phyloP scores from a whole-genome alignment of 305 asterid genomes.

The Euphrasia arctica region DNA sequence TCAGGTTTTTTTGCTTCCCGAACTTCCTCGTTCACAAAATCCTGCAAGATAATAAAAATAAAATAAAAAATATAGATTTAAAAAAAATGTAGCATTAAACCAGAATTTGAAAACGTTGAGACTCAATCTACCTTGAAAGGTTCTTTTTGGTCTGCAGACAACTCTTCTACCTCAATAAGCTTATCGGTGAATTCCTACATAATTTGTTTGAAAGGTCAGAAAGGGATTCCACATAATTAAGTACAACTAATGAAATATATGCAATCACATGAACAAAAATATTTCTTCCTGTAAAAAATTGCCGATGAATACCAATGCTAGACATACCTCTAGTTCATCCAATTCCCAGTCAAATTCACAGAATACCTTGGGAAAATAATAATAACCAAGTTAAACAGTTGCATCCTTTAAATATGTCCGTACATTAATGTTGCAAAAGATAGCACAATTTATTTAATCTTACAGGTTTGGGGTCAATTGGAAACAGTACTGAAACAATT shows the following conservation, averaged over 20 bases:
- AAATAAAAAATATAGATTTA: not conserved
- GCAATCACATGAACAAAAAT: constrained; percentile 1
- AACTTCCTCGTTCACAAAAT: constrained; percentile 61
- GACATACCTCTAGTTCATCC: constrained; percentile 75
- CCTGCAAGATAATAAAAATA: constrained; percentile 29
- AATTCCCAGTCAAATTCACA: constrained; percentile 93
- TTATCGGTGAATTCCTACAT: constrained; percentile 68
- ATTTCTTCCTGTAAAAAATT: not conserved
- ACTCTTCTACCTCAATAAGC: constrained; percentile 60
- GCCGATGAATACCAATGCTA: not conserved
- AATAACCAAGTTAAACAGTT: constrained; percentile 14
- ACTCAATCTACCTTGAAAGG: constrained; percentile 48
- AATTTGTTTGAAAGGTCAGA: constrained; percentile 3
- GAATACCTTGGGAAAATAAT: constrained; percentile 43
- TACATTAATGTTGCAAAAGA: not conserved
- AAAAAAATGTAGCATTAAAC: not conserved
- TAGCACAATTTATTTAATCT: constrained; percentile 18
- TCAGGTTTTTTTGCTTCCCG: constrained; percentile 58
- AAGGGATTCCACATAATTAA: not conserved
- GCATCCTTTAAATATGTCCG: not conserved
- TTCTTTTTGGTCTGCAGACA: constrained; percentile 60
- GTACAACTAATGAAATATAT: constrained; percentile 8
- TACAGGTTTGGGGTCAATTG: constrained; percentile 70
- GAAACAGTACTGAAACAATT: constrained; percentile 49
- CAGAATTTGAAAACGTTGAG: not conserved